phyloP scores from a whole-genome alignment of 352 stramenopile species.

The Phytophthora pini region DNA sequence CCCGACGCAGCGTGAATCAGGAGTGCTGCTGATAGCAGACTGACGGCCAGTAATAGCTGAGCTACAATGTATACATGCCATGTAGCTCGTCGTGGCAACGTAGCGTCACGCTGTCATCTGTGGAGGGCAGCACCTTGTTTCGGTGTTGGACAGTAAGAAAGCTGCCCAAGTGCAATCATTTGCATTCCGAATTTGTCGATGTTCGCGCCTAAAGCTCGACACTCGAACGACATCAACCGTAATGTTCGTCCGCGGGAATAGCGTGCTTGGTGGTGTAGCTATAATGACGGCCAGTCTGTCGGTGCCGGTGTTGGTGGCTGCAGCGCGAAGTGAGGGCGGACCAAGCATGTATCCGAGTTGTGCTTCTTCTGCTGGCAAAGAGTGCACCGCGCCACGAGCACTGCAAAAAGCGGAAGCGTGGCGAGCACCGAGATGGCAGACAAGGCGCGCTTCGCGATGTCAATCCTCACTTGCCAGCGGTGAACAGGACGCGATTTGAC shows the following conservation, averaged over 20 bases:
- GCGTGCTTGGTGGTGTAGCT: neutral
- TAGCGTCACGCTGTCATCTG: conserved; percentile 1
- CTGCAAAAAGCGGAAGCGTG: conserved; percentile 1
- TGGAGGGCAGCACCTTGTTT: neutral
- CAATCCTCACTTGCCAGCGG: neutral
- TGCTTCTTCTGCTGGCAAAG: conserved; percentile 30
- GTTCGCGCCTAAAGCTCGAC: conserved; percentile 1
- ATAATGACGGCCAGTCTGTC: neutral
- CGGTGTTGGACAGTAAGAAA: conserved; percentile 8
- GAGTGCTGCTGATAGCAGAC: neutral
- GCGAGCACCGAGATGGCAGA: conserved; percentile 32
- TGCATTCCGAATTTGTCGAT: neutral
- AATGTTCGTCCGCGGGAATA: conserved; percentile 16
- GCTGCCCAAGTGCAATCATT: neutral
- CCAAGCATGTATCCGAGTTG: conserved; percentile 9
- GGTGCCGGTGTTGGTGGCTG: conserved; percentile 13
- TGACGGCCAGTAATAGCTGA: neutral
- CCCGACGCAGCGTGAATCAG: too few species aligned
- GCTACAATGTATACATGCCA: neutral
- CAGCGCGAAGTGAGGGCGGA: conserved; percentile 18
- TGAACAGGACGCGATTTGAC: conserved; percentile 21
- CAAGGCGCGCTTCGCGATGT: conserved; percentile 20
- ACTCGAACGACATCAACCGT: neutral
- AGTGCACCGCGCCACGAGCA: conserved; percentile 7
- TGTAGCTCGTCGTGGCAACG: conserved; percentile 8